Conservation (phyloP, 2,329 filamentous ascomycete species). For the Sarocladium oryzae region DNA sequence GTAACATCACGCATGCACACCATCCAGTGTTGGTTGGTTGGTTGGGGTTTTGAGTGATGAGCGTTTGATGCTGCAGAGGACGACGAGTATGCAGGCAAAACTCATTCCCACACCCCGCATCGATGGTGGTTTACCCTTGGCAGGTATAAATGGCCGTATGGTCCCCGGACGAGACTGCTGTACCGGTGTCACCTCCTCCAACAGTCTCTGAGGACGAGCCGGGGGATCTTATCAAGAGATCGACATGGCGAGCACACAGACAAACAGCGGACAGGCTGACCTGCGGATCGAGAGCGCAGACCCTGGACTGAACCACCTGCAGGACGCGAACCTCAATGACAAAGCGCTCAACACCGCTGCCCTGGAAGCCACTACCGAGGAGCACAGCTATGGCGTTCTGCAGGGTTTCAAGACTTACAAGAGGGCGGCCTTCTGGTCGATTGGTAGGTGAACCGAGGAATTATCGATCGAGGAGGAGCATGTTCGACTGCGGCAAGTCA, state of each 20-base stretch:
- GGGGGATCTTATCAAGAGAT: no score
- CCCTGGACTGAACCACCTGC: conserved; percentile 22
- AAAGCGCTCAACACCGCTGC: conserved; percentile 32
- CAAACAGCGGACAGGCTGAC: conserved; percentile 14
- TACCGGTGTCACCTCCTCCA: background rate
- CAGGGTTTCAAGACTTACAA: conserved; percentile 33
- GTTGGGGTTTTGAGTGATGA: no score
- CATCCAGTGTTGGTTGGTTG: no score
- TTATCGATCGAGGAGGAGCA: no score
- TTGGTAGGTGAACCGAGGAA: conserved; percentile 24
- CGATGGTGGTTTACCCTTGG: no score
- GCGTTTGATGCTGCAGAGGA: no score
- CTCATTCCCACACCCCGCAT: background rate
- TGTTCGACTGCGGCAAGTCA: no score
- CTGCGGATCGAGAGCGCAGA: conserved; percentile 24
- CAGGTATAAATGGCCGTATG: background rate
- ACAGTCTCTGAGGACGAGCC: no score
- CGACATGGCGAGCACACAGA: conserved; percentile 19
- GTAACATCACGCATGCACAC: no score
- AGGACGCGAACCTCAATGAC: conserved; percentile 27
- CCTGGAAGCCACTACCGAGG: conserved; percentile 27
- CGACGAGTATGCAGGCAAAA: no score
- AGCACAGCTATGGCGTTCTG: conserved; percentile 28
- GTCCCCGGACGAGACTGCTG: background rate
- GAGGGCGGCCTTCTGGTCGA: conserved; percentile 33